These are phyloP conservation scores for Debaryomyces subglobosus DNA, from an alignment of 1,139 yeast genomes.

Conservation along the genomic window DNA sequence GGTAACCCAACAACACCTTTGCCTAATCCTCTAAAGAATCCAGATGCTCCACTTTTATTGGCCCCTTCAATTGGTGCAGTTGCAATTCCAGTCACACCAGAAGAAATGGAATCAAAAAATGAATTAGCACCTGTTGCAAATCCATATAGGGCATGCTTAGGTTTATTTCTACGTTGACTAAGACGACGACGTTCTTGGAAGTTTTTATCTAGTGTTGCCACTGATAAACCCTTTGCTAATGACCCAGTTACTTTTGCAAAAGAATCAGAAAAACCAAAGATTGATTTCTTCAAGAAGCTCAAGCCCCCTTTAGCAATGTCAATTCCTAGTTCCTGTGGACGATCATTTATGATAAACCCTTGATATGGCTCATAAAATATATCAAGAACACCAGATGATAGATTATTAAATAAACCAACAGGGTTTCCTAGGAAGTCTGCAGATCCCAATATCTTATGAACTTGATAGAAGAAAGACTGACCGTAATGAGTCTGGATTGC, in stretches of 20 bases:
- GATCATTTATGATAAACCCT: slow-evolving; percentile 89
- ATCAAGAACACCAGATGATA: slow-evolving; percentile 94
- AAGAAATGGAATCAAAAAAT: slow-evolving; percentile 79
- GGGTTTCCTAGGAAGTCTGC: slow-evolving; percentile 98
- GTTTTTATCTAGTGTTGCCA: slow-evolving; percentile 82
- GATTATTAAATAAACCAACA: slow-evolving; percentile 89
- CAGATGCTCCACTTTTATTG: slow-evolving; percentile 78
- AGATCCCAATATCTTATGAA: slow-evolving; percentile 91
- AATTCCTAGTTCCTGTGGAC: slow-evolving; percentile 95
- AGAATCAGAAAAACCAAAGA: slow-evolving; percentile 93
- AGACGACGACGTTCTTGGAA: slow-evolving; percentile 83
- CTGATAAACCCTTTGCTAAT: slow-evolving; percentile 89
- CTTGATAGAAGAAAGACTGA: slow-evolving; percentile 88
- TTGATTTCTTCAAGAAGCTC: slow-evolving; percentile 91
- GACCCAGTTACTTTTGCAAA: slow-evolving; percentile 93
- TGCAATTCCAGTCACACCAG: slow-evolving; percentile 91
- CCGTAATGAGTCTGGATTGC: slow-evolving; percentile 85
- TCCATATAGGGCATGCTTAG: slow-evolving; percentile 88
- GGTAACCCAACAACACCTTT: slow-evolving; percentile 95
- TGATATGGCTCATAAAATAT: slow-evolving; percentile 97
- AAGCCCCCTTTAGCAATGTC: slow-evolving; percentile 95
- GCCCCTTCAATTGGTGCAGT: slow-evolving; percentile 92
- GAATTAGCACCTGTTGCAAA: slow-evolving; percentile 88
- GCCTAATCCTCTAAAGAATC: slow-evolving; percentile 92
- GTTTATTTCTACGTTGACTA: slow-evolving; percentile 73